A percentile compares a stretch with the other conserved stretches of the same genome.
Conservation (phyloP, 1,139 yeast species). For the Nakaseomyces uthaithaninus region DNA sequence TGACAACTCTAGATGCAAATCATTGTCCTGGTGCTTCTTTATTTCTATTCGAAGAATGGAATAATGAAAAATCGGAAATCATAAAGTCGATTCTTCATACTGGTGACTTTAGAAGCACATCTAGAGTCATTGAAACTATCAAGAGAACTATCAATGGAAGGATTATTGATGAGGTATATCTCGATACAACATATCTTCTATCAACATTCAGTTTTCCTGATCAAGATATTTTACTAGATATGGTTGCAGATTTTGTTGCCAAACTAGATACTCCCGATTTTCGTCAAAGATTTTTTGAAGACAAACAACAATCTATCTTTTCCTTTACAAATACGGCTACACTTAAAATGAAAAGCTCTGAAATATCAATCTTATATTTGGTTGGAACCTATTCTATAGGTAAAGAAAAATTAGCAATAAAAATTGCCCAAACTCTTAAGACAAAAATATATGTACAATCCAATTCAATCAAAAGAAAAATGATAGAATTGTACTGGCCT, state of each 20-base stretch:
- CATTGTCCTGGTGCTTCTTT: constrained; percentile 95
- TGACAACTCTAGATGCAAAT: constrained; percentile 70
- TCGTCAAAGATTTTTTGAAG: constrained; percentile 18
- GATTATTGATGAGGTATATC: constrained; percentile 50
- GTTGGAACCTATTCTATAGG: constrained; percentile 94
- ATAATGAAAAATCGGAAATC: constrained; percentile 11
- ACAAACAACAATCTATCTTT: constrained; percentile 39
- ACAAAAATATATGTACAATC: constrained; percentile 21
- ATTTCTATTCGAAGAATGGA: constrained; percentile 55
- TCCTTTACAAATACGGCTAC: constrained; percentile 29
- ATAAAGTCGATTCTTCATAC: constrained; percentile 53
- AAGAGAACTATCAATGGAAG: constrained; percentile 21
- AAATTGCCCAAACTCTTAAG: constrained; percentile 20
- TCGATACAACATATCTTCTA: constrained; percentile 83
- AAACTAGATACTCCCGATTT: constrained; percentile 15
- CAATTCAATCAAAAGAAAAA: constrained; percentile 15
- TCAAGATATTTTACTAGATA: constrained; percentile 58
- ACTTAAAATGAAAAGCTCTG: constrained; percentile 17
- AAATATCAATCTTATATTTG: constrained; percentile 41
- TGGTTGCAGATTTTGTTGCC: constrained; percentile 49
- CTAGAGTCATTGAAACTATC: constrained; percentile 25
- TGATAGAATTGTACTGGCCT: constrained; percentile 11
- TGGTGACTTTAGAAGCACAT: constrained; percentile 80
- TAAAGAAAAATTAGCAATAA: constrained; percentile 72
- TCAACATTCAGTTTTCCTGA: constrained; percentile 71